Conservation (phyloP, 2,329 filamentous ascomycete species). For the Neonectria ditissima region DNA sequence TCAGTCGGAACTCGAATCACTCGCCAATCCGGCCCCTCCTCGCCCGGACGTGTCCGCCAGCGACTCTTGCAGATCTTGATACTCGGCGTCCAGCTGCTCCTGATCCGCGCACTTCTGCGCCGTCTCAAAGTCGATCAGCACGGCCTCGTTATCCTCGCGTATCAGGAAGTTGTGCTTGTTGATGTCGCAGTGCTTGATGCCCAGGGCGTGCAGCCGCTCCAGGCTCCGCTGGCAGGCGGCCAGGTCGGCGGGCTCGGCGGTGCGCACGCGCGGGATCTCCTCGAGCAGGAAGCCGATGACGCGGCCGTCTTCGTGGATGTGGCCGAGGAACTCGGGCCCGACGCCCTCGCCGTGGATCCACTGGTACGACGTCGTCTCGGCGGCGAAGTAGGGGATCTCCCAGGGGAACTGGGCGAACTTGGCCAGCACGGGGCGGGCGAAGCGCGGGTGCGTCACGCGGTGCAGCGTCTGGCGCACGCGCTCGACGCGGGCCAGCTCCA, state of each 20-base stretch:
- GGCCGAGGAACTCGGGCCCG: constrained; percentile 47
- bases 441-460: constrained; percentile 41
- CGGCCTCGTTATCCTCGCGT: constrained; percentile 38
- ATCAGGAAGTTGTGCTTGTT: constrained; percentile 52
- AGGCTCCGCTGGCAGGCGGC: constrained; percentile 45
- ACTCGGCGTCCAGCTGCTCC: constrained; percentile 41
- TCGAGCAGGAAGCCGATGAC: constrained; percentile 47
- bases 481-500: constrained; percentile 45
- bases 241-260: constrained; percentile 46
- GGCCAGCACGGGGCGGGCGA: constrained; percentile 38
- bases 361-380: constrained; percentile 48
- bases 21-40: constrained; percentile 43
- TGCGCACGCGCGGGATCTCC: constrained; percentile 39
- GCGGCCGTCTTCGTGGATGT: constrained; percentile 47
- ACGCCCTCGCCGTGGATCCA: constrained; percentile 45
- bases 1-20: constrained; percentile 43
- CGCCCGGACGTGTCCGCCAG: constrained; percentile 42
- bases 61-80: constrained; percentile 35
- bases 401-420: constrained; percentile 47
- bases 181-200: constrained; percentile 50
- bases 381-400: constrained; percentile 48
- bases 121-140: constrained; percentile 50
- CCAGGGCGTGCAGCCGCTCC: constrained; percentile 45
- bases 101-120: constrained; percentile 42
- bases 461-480: constrained; percentile 46